Conservation (phyloP, 768 basidiomycete species). For the Macrocybe gigantea region DNA sequence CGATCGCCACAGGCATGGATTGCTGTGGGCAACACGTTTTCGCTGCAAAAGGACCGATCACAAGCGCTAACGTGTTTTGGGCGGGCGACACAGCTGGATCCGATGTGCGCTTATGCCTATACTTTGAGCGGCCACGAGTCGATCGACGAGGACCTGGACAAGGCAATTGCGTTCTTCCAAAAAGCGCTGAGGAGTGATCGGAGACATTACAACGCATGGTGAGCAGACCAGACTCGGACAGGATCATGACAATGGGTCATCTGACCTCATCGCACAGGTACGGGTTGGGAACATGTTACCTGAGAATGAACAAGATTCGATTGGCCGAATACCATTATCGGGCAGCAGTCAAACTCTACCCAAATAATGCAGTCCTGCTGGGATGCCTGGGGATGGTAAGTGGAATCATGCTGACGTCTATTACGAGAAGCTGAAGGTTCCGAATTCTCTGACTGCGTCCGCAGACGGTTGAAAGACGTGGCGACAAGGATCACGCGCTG, state of each 20-base stretch:
- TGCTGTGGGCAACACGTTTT: constrained; percentile 93
- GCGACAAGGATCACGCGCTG: constrained; percentile 71
- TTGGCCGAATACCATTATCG: constrained; percentile 96
- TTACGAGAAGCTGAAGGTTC: constrained; percentile 15
- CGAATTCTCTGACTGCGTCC: constrained; percentile 19
- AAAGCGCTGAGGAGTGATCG: constrained; percentile 86
- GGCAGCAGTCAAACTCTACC: constrained; percentile 88
- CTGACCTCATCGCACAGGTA: constrained; percentile 62
- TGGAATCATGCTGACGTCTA: constrained; percentile 20
- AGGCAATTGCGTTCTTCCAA: constrained; percentile 89
- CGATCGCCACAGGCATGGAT: constrained; percentile 90
- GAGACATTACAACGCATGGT: constrained; percentile 99
- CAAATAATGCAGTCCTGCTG: constrained; percentile 90
- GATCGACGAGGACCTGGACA: constrained; percentile 91
- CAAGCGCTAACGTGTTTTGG: constrained; percentile 94
- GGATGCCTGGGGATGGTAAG: constrained; percentile 96
- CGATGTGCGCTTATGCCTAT: constrained; percentile 91
- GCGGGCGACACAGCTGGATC: constrained; percentile 85
- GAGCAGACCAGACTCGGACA: constrained; percentile 26
- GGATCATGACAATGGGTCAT: constrained; percentile 16
- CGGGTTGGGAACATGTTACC: constrained; percentile 95
- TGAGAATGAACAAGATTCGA: constrained; percentile 88
- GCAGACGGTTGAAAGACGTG: constrained; percentile 86
- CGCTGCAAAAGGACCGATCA: constrained; percentile 87
- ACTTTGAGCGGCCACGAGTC: constrained; percentile 96